A percentile compares a stretch with the other conserved stretches of the same genome.
phyloP scores from a whole-genome alignment of 163 green algal genomes.

The Botryococcus braunii region DNA sequence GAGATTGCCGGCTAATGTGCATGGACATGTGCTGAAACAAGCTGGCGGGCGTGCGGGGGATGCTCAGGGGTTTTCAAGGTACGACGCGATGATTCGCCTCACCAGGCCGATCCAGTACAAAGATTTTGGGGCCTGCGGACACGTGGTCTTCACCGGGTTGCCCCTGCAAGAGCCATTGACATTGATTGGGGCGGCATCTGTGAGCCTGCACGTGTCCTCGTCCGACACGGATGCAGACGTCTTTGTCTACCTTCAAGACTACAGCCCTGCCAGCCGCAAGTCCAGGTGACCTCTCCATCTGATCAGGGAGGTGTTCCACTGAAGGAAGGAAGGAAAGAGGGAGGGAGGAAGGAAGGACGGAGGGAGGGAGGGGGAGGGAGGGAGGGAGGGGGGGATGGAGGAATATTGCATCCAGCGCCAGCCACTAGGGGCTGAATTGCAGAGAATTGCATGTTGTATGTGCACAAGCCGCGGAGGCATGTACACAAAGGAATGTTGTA shows the following conservation, averaged over 20 bases:
- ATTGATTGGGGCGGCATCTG: constrained; percentile 4
- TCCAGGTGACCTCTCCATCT: constrained; percentile 2
- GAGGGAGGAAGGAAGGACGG: too few relatives aligned
- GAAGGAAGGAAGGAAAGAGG: too few relatives aligned
- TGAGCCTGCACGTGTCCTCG: constrained; percentile 17
- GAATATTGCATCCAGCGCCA: too few relatives aligned
- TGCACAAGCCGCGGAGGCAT: too few relatives aligned
- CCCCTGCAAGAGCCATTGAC: constrained; percentile 4
- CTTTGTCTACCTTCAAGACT: constrained; percentile 24
- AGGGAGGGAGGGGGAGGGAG: too few relatives aligned
- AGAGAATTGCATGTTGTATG: too few relatives aligned
- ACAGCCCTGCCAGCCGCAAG: background rate
- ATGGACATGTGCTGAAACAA: background rate
- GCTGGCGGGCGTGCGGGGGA: too few relatives aligned
- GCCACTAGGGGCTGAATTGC: too few relatives aligned
- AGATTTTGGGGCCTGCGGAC: constrained; percentile 11
- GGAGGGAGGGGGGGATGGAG: too few relatives aligned
- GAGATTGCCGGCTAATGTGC: background rate
- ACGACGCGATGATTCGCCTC: constrained; percentile 17
- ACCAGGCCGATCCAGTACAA: constrained; percentile 16
- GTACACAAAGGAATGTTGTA: too few relatives aligned
- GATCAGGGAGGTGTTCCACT: too few relatives aligned
- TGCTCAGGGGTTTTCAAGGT: constrained; percentile 18
- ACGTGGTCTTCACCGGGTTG: constrained; percentile 9
- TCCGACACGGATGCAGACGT: constrained; percentile 12